Evolutionary conservation across 257 asterid species (phyloP).

Genomic region (Solanum chiquidenum): DNA sequence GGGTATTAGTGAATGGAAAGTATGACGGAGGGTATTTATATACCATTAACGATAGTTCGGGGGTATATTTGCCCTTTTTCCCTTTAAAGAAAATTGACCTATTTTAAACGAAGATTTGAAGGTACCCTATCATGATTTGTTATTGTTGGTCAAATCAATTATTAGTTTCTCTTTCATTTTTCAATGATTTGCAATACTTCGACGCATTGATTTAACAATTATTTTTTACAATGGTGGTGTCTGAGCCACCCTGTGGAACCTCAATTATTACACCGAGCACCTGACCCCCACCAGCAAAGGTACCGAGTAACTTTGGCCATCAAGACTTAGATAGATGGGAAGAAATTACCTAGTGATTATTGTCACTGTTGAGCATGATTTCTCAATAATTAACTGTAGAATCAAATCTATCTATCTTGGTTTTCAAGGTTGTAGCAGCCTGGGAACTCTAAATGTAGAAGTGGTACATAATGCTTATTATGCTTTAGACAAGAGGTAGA

Average conservation of each 20-base stretch:
- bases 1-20: no score
- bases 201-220: not conserved
- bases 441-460: not conserved
- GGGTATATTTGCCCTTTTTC: no score
- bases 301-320: not conserved
- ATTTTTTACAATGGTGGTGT: not conserved
- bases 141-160: not conserved
- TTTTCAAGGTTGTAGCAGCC: not conserved
- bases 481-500: not conserved
- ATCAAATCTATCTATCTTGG: not conserved
- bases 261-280: not conserved
- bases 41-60: no score
- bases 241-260: not conserved
- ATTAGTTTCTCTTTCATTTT: not conserved
- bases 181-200: not conserved
- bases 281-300: not conserved
- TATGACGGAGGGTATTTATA: no score
- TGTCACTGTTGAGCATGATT: not conserved
- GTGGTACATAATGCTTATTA: not conserved
- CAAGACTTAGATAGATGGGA: not conserved
- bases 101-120: not conserved
- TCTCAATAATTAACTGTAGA: not conserved
- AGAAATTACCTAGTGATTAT: not conserved
- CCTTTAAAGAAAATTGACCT: not conserved
- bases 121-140: not conserved